Evolutionary conservation across 495 filamentous ascomycete species (phyloP), one percentile per base, ranked within the genome.

Genomic region (Melanomma pulvis-pyrius): DNA sequence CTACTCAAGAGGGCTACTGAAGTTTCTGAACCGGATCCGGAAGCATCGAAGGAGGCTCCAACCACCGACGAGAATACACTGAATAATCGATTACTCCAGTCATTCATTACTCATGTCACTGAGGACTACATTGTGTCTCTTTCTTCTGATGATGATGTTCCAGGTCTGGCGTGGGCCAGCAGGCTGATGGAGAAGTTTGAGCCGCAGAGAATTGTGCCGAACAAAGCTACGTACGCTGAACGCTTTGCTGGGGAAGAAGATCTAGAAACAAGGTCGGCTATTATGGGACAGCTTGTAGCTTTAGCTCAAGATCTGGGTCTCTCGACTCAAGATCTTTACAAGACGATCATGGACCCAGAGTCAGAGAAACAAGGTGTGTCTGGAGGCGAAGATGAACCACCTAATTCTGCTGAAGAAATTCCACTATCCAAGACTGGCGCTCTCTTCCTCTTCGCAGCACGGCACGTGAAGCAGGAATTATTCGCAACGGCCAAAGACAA

Each of bases 71-170:
- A 83, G 32, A 76, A 77, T 0, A 77, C 79, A 12, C 77, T 96
- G 59, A 86, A 90, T 71, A 77, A 77, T 41, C 88, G 84, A 59
- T 82, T 97, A 29, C 76, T 97, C 59, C 90, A 96, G 68, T 90
- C 92, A 50, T 96, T 96, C 70, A 78, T 94, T 25, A 88, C 93
- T 0, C 92, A 94, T 73, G 76, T 97, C 17, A 73, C 96, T 19
- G 94, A 97, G 73, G 84, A 87, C 7, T 98, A 93, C 68, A 79
- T 92, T 21, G 74, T 85, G 63, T 82, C 77, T 30, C 76, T 85
- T 17, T 74, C 75, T 2, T 60, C 69, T 2, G 60, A 83, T 80
- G 72, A 84, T 74, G 63, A 86, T 84, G 76, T 86, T 79, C 59
- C 84, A 72, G 87, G 90, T 71, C 71, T 97, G 83, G 84, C 84